phyloP scores from a whole-genome alignment of 108 stramenopile species.

The Nitzschia putrida region DNA sequence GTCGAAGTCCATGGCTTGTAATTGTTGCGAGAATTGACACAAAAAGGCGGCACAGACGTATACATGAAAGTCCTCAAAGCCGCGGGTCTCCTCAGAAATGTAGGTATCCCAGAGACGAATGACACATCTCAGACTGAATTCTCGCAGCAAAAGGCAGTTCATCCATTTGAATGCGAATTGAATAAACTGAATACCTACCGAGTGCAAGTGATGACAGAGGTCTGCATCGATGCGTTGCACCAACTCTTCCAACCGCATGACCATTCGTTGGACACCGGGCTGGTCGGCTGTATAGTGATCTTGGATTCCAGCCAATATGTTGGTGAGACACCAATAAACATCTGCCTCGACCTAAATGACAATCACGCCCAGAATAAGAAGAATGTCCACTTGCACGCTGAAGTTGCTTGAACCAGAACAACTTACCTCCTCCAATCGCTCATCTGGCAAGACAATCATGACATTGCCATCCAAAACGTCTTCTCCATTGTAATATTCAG shows the following conservation, averaged over 20 bases:
- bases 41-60: slow-evolving; percentile 98
- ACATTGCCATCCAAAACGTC: slow-evolving; percentile 62
- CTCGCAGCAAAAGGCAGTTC: slow-evolving; percentile 96
- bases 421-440: slow-evolving; percentile 58
- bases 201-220: slow-evolving; percentile 76
- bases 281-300: slow-evolving; percentile 98
- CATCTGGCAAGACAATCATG: slow-evolving; percentile 67
- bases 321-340: slow-evolving; percentile 96
- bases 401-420: too few species aligned
- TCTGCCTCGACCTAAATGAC: slow-evolving; percentile 88
- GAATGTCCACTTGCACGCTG: too few species aligned
- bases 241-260: slow-evolving; percentile 91
- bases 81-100: slow-evolving; percentile 77
- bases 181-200: slow-evolving; percentile 84
- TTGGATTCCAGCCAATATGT: slow-evolving; percentile 93
- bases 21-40: slow-evolving; percentile 85
- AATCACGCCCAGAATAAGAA: too few species aligned
- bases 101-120: slow-evolving; percentile 95
- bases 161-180: slow-evolving; percentile 99
- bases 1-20: slow-evolving; percentile 90
- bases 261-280: slow-evolving; percentile 98
- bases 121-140: slow-evolving; percentile 81
- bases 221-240: slow-evolving; percentile 90
- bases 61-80: slow-evolving; percentile 97
- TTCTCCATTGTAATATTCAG: slow-evolving; percentile 64